A percentile compares a stretch with the other conserved stretches of the same genome.
These are phyloP conservation scores for Phlebiopsis flavidoalba DNA, from an alignment of 768 basidiomycete genomes.

Conservation along the genomic window DNA sequence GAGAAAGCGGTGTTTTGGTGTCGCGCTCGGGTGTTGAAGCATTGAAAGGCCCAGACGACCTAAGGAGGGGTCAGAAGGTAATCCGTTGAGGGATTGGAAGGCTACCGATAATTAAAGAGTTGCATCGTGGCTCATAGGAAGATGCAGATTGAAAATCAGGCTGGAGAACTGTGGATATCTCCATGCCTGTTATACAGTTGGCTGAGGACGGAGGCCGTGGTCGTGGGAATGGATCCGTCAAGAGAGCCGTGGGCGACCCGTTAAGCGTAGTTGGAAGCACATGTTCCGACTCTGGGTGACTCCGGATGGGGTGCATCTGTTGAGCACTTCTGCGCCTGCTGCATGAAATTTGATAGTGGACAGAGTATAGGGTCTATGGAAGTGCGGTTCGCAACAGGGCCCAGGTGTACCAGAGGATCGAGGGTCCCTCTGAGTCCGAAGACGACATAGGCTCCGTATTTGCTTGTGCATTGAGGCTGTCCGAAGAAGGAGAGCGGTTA, in stretches of 20 bases:
- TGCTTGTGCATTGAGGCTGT: constrained; percentile 78
- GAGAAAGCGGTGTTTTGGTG: constrained; percentile 26
- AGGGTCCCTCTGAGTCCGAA: constrained; percentile 44
- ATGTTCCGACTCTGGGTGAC: constrained; percentile 43
- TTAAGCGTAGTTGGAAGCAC: constrained; percentile 29
- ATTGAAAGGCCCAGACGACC: constrained; percentile 27
- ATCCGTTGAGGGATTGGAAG: constrained; percentile 30
- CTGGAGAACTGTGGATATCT: constrained; percentile 29
- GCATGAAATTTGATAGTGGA: constrained; percentile 49
- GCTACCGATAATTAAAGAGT: constrained; percentile 28
- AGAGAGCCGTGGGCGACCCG: constrained; percentile 28
- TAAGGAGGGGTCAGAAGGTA: constrained; percentile 30
- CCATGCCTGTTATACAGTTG: constrained; percentile 41
- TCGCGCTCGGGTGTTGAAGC: constrained; percentile 30
- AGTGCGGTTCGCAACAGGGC: constrained; percentile 48
- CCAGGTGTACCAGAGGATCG: constrained; percentile 38
- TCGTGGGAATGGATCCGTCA: constrained; percentile 25
- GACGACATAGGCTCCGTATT: constrained; percentile 67
- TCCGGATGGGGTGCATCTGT: constrained; percentile 41
- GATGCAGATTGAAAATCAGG: constrained; percentile 32
- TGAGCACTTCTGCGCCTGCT: constrained; percentile 31
- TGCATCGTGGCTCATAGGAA: constrained; percentile 24
- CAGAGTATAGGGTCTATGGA: constrained; percentile 49
- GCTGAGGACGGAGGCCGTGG: constrained; percentile 26
- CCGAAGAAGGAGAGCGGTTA: constrained; percentile 79